phyloP scores from a whole-genome alignment of 257 asterid species.

The Oldenlandia corymbosa region DNA sequence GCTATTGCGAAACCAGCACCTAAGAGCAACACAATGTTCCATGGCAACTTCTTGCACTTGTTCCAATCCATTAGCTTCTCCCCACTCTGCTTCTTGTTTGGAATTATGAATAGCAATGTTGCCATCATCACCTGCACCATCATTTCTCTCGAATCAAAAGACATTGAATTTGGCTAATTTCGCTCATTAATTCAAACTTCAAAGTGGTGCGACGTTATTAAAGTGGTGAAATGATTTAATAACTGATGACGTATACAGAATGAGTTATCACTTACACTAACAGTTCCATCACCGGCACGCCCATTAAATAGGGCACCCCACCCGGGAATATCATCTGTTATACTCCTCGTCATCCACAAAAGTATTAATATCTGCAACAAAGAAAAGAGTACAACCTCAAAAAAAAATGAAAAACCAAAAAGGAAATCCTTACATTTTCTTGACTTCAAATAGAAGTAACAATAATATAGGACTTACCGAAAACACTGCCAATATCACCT shows the following conservation, averaged over 20 bases:
- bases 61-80: constrained; percentile 97
- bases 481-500: constrained; percentile 56
- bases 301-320: constrained; percentile 79
- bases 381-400: neutral
- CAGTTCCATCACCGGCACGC: constrained; percentile 93
- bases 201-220: too few species aligned
- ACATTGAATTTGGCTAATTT: too few species aligned
- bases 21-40: constrained; percentile 67
- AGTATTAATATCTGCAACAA: constrained; percentile 44
- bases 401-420: too few species aligned
- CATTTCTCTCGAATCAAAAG: too few species aligned
- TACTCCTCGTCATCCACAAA: constrained; percentile 90
- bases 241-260: too few species aligned
- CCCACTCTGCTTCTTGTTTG: constrained; percentile 64
- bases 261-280: constrained; percentile 44
- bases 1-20: constrained; percentile 97
- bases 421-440: too few species aligned
- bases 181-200: too few species aligned
- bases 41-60: constrained; percentile 88
- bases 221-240: too few species aligned
- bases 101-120: constrained; percentile 74
- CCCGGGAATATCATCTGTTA: constrained; percentile 87
- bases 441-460: too few species aligned
- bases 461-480: constrained; percentile 37
- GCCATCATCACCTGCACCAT: constrained; percentile 77